These are phyloP conservation scores for Cercospora zeae-maydis DNA, from an alignment of 2,329 filamentous ascomycete genomes.

Conservation along the genomic window DNA sequence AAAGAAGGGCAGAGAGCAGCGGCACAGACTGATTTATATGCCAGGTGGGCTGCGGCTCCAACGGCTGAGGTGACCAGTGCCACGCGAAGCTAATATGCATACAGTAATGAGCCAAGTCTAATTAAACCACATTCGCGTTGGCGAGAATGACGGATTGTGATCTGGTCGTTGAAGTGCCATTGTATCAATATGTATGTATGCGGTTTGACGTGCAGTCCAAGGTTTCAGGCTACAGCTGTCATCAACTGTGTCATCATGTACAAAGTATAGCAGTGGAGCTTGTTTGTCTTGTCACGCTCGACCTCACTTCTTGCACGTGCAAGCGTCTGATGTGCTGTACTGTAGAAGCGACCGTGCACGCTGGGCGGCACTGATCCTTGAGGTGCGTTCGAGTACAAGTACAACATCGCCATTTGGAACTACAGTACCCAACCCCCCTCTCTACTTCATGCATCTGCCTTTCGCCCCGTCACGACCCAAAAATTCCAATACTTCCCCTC, in stretches of 20 bases:
- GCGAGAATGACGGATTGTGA: too few species aligned
- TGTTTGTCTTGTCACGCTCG: too few species aligned
- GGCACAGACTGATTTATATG: not conserved
- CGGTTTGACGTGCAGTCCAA: too few species aligned
- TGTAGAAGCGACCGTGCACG: not conserved
- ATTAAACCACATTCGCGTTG: not conserved
- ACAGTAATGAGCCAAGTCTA: not conserved
- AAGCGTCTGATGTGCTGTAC: not conserved
- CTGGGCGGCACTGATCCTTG: too few species aligned
- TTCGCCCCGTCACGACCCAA: slow-evolving; percentile 16
- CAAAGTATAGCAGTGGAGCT: too few species aligned
- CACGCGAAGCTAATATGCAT: not conserved
- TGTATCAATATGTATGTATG: too few species aligned
- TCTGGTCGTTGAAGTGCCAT: too few species aligned
- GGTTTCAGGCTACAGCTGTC: too few species aligned
- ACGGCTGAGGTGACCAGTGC: too few species aligned
- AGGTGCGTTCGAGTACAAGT: too few species aligned
- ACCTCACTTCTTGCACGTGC: not conserved
- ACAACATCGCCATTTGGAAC: too few species aligned
- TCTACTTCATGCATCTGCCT: not conserved
- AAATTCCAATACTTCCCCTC: slow-evolving; percentile 18
- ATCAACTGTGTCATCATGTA: too few species aligned
- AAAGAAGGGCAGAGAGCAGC: not conserved
- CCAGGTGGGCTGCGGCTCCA: not conserved
- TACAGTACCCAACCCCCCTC: not conserved